Evolutionary conservation across 2,329 filamentous ascomycete genomes (phyloP).

Genomic region (Talaromyces sp.): DNA sequence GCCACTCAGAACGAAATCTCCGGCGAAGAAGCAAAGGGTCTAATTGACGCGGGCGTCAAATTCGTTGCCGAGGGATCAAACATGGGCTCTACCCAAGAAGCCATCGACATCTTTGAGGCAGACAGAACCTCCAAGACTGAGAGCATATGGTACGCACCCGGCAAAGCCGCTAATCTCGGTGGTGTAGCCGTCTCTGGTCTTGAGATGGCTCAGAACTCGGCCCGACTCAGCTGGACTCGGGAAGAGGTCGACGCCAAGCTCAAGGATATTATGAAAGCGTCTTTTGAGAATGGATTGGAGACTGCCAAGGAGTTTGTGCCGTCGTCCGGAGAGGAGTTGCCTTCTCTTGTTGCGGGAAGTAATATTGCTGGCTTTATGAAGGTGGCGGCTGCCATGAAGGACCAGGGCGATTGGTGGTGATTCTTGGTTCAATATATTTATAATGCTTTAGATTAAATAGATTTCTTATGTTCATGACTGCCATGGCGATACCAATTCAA

Average conservation of each 20-base stretch:
- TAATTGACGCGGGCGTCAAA: conserved; percentile 71
- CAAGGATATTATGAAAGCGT: conserved; percentile 90
- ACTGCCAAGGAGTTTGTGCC: conserved; percentile 87
- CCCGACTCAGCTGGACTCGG: conserved; percentile 76
- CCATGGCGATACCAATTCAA: neutral
- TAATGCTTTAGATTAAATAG: neutral
- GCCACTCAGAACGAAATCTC: conserved; percentile 98
- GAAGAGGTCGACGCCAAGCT: conserved; percentile 91
- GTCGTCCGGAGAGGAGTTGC: conserved; percentile 71
- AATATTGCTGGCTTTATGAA: conserved; percentile 99
- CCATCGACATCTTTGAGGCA: conserved; percentile 89
- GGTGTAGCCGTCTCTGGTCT: conserved; percentile 96
- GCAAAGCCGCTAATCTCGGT: conserved; percentile 95
- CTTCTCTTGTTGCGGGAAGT: conserved; percentile 84
- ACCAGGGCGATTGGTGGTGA: conserved; percentile 91
- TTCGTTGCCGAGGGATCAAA: conserved; percentile 97
- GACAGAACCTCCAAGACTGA: conserved; percentile 64
- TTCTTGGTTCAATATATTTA: neutral
- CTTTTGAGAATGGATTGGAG: conserved; percentile 83
- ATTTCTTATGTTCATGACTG: neutral
- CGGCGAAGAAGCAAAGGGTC: conserved; percentile 79
- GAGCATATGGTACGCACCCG: conserved; percentile 92
- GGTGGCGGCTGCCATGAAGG: conserved; percentile 89
- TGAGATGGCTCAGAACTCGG: conserved; percentile 98
- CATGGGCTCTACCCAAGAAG: conserved; percentile 97